These are phyloP conservation scores for Euryodendron excelsum DNA, from an alignment of 148 eudicot species.

Conservation along the genomic window DNA sequence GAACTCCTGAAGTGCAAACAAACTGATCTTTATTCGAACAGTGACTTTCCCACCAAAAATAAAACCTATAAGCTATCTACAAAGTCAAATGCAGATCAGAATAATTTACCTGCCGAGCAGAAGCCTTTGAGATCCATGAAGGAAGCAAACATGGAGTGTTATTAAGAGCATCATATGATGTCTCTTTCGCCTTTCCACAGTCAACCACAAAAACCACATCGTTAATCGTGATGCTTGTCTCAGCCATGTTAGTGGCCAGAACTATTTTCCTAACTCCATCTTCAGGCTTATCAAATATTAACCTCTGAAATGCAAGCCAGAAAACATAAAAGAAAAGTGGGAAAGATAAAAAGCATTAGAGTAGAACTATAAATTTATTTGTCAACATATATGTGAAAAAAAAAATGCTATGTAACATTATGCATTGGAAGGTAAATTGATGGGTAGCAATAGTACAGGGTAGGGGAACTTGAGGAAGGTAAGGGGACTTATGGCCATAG, in stretches of 20 bases:
- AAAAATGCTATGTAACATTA: too few species aligned
- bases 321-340: constrained; percentile 10
- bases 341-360: constrained; percentile 8
- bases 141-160: constrained; percentile 99
- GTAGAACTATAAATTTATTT: background rate
- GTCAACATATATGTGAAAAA: constrained; percentile 5
- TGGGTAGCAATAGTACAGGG: too few species aligned
- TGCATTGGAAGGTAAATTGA: too few species aligned
- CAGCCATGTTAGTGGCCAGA: constrained; percentile 98
- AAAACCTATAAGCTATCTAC: background rate
- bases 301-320: constrained; percentile 53
- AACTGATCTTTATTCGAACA: background rate
- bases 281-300: constrained; percentile 86
- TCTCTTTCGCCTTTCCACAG: constrained; percentile 98
- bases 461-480: too few species aligned
- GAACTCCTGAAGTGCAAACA: background rate
- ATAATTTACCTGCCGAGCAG: constrained; percentile 74
- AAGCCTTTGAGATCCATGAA: constrained; percentile 97
- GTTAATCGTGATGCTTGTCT: constrained; percentile 97
- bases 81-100: constrained; percentile 3
- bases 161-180: constrained; percentile 96
- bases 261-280: constrained; percentile 96
- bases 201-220: constrained; percentile 98
- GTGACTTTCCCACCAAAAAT: background rate
- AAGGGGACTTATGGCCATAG: too few species aligned